Percentiles rank a stretch among this genome's conserved stretches.
Conservation (phyloP, 139 green algal species). For the Chlamydomonas sphaeroides region DNA sequence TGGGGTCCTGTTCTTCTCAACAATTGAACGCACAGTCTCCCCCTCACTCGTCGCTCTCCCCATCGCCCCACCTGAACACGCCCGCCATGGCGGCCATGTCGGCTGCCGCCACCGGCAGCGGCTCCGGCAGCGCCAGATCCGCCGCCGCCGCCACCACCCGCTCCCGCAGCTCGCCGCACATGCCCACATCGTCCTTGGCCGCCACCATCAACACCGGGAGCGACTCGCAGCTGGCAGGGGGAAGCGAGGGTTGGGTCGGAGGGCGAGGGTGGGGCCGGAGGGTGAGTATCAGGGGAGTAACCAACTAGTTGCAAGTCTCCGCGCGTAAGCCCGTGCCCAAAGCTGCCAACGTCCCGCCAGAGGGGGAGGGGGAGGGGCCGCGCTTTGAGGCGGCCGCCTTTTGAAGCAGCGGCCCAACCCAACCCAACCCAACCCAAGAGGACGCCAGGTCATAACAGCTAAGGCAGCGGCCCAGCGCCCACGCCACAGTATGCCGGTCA, state of each 20-base stretch:
- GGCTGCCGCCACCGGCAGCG: constrained; percentile 24
- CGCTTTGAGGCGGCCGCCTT: too few species aligned
- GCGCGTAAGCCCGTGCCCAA: too few species aligned
- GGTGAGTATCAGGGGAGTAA: too few species aligned
- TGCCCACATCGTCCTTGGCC: constrained; percentile 70
- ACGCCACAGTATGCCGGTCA: too few species aligned
- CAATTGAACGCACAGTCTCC: neutral
- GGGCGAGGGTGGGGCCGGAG: neutral
- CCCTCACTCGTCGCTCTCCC: neutral
- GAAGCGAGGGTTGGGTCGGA: neutral
- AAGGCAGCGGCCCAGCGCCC: too few species aligned
- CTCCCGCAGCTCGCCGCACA: constrained; percentile 45
- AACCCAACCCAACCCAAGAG: too few species aligned
- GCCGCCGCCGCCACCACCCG: neutral
- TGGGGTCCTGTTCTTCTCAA: neutral
- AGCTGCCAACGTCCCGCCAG: too few species aligned
- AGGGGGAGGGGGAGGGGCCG: too few species aligned
- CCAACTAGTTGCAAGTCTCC: too few species aligned
- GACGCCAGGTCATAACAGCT: too few species aligned
- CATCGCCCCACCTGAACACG: constrained; percentile 18
- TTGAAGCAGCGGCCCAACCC: too few species aligned
- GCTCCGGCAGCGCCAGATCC: constrained; percentile 32
- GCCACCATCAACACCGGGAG: constrained; percentile 75
- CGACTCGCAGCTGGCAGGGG: constrained; percentile 54
- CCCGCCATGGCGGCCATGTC: constrained; percentile 6